Percentiles rank a stretch among this genome's conserved stretches.
Conservation (phyloP, 1,284 basidiomycete species). For the Malassezia arunalokei region DNA sequence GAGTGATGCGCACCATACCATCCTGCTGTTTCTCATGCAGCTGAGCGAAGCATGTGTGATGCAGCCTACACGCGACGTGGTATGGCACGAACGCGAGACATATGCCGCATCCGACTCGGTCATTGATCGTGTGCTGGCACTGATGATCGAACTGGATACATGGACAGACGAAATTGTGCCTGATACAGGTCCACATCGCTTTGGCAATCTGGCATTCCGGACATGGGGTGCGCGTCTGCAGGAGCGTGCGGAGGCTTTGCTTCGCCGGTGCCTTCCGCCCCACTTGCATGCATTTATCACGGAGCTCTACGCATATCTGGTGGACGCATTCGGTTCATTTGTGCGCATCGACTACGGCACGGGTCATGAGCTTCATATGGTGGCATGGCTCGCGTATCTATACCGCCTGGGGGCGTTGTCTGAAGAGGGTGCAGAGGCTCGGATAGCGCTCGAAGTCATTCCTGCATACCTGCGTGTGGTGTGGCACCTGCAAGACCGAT, state of each 20-base stretch:
- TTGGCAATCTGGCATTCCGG: constrained; percentile 85
- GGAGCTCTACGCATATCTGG: constrained; percentile 62
- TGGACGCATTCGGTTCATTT: constrained; percentile 79
- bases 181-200: constrained; percentile 68
- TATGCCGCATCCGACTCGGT: neutral
- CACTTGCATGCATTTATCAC: constrained; percentile 52
- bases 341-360: constrained; percentile 89
- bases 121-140: constrained; percentile 49
- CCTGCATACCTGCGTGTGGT: constrained; percentile 67
- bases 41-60: constrained; percentile 39
- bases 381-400: constrained; percentile 34
- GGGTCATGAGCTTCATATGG: constrained; percentile 61
- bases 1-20: constrained; percentile 28
- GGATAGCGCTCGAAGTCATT: constrained; percentile 53
- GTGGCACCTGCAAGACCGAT: constrained; percentile 76
- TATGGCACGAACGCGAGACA: constrained; percentile 7
- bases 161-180: constrained; percentile 79
- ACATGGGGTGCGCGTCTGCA: constrained; percentile 70
- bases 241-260: constrained; percentile 46
- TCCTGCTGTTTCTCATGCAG: constrained; percentile 38
- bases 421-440: constrained; percentile 14
- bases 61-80: constrained; percentile 18
- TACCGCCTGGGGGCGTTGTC: constrained; percentile 25
- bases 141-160: constrained; percentile 60
- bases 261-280: constrained; percentile 50